phyloP scores from a whole-genome alignment of 192 early-diverging fungal genomes.

The Coemansia sp. region DNA sequence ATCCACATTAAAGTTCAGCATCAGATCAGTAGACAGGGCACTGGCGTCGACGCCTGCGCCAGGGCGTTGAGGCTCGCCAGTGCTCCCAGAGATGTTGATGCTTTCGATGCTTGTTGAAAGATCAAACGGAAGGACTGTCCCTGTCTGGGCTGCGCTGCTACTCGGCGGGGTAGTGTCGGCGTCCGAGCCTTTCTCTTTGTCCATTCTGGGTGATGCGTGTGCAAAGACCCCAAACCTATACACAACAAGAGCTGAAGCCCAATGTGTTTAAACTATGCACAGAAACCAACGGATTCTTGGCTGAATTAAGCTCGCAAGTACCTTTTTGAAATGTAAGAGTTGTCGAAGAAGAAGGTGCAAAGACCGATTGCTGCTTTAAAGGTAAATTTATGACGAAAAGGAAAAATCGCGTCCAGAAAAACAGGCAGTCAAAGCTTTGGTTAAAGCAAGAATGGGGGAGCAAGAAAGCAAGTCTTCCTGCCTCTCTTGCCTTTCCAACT shows the following conservation, averaged over 20 bases:
- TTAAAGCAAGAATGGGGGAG: no score
- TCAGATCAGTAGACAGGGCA: slow-evolving; percentile 1
- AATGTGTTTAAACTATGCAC: neutral
- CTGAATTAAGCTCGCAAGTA: neutral
- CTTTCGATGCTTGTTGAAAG: slow-evolving; percentile 14
- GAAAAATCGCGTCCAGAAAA: no score
- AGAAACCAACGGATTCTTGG: neutral
- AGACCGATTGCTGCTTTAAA: no score
- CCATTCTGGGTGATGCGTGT: neutral
- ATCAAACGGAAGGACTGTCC: slow-evolving; percentile 9
- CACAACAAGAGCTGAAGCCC: neutral
- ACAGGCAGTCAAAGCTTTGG: no score
- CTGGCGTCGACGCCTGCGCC: neutral
- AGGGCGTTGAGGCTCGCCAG: neutral
- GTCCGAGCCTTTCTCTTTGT: neutral
- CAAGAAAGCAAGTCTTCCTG: no score
- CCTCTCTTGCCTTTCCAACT: neutral
- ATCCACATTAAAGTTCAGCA: slow-evolving; percentile 44
- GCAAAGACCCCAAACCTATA: neutral
- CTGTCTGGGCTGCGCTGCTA: slow-evolving; percentile 5
- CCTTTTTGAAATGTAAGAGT: neutral
- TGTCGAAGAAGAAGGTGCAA: no score
- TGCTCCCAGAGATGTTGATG: slow-evolving; percentile 13
- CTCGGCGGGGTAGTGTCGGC: neutral
- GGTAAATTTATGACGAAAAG: no score